Conservation (phyloP, 2,329 filamentous ascomycete genomes). For the Colletotrichum horii region DNA sequence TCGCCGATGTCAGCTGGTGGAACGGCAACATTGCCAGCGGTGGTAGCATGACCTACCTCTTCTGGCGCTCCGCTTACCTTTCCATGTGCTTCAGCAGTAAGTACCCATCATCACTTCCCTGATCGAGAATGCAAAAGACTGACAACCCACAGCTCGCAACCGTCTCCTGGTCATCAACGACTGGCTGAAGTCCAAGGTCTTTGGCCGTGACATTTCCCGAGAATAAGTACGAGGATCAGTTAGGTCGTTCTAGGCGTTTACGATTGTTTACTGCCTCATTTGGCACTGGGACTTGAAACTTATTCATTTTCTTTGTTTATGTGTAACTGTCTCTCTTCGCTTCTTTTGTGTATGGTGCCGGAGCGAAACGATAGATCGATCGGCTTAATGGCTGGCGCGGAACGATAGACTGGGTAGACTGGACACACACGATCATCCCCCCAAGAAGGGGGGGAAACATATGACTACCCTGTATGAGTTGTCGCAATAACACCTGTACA, state of each 20-base stretch:
- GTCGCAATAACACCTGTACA: conserved; percentile 22
- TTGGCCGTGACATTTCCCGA: conserved; percentile 91
- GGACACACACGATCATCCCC: conserved; percentile 4
- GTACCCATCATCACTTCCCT: conserved; percentile 41
- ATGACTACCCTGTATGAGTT: conserved; percentile 17
- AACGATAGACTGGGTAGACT: conserved; percentile 20
- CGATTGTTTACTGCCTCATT: neutral
- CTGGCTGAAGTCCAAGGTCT: conserved; percentile 96
- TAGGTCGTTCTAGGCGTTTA: conserved; percentile 9
- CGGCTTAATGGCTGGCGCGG: conserved; percentile 20
- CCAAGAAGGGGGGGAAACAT: neutral
- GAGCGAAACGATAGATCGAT: conserved; percentile 22
- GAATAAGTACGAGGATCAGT: conserved; percentile 76
- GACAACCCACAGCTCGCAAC: conserved; percentile 73
- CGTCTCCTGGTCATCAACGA: conserved; percentile 90
- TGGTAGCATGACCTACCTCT: conserved; percentile 93
- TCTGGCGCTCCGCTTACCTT: conserved; percentile 97
- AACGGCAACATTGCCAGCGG: conserved; percentile 95
- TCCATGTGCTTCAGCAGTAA: conserved; percentile 99
- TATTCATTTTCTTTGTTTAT: conserved; percentile 8
- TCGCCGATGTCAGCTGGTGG: conserved; percentile 96
- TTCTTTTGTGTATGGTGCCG: conserved; percentile 14
- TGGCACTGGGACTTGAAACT: conserved; percentile 1
- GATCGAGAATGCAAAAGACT: conserved; percentile 9
- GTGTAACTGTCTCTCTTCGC: neutral